phyloP scores from a whole-genome alignment of 2,329 filamentous ascomycete species.

The Fusarium papillatum region DNA sequence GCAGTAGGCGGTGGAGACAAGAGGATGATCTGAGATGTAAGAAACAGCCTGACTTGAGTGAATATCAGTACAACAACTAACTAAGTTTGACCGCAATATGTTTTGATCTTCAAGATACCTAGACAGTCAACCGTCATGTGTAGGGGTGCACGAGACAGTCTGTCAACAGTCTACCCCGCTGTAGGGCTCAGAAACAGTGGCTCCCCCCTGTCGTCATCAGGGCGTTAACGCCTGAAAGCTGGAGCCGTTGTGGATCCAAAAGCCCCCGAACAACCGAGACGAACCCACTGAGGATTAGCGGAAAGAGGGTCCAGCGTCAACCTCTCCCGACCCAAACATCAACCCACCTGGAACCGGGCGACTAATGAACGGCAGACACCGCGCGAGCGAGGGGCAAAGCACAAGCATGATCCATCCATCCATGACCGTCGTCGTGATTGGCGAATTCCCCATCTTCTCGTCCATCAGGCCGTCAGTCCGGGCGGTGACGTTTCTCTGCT shows the following conservation, averaged over 20 bases:
- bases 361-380: slow-evolving; percentile 15
- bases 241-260: slow-evolving; percentile 28
- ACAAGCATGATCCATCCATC: slow-evolving; percentile 27
- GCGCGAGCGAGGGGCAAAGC: slow-evolving; percentile 29
- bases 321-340: slow-evolving; percentile 16
- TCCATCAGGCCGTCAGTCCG: slow-evolving; percentile 16
- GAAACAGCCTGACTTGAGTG: neutral
- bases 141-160: neutral
- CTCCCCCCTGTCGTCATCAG: neutral
- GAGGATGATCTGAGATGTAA: neutral
- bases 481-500: slow-evolving; percentile 29
- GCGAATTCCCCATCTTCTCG: slow-evolving; percentile 31
- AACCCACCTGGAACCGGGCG: slow-evolving; percentile 26
- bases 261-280: slow-evolving; percentile 10
- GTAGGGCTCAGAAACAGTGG: neutral
- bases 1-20: neutral
- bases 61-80: neutral
- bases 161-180: neutral
- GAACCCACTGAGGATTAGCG: slow-evolving; percentile 8
- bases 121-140: neutral
- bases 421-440: slow-evolving; percentile 36
- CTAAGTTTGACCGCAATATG: neutral
- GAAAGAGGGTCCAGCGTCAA: neutral
- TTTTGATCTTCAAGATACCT: neutral
- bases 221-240: slow-evolving; percentile 21